Evolutionary conservation across 495 filamentous ascomycete genomes (phyloP).

Genomic region (Aspergillus homomorphus): DNA sequence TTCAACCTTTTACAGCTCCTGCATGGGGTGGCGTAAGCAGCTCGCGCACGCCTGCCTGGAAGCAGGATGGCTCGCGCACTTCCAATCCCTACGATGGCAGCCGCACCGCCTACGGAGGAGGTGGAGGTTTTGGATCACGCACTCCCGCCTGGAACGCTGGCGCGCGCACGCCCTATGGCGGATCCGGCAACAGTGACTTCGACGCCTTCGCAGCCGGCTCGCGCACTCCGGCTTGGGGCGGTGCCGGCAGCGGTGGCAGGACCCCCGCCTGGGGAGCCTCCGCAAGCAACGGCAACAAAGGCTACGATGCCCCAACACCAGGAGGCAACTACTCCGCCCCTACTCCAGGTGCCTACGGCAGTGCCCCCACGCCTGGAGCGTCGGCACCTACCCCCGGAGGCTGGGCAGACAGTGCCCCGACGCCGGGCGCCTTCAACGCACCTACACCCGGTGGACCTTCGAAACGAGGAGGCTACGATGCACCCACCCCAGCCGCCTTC

Average conservation of each 20-base stretch:
- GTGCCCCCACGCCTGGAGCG: slow-evolving; percentile 69
- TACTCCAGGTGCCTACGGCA: slow-evolving; percentile 45
- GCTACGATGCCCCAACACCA: slow-evolving; percentile 76
- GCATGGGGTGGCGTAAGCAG: slow-evolving; percentile 56
- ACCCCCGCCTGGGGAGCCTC: slow-evolving; percentile 49
- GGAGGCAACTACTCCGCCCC: slow-evolving; percentile 58
- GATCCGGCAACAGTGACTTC: slow-evolving; percentile 55
- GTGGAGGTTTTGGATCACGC: slow-evolving; percentile 36
- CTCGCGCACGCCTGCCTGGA: slow-evolving; percentile 75
- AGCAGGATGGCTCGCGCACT: slow-evolving; percentile 66
- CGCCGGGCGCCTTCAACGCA: slow-evolving; percentile 61
- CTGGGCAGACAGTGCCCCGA: slow-evolving; percentile 61
- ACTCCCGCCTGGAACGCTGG: slow-evolving; percentile 59
- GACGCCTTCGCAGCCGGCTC: slow-evolving; percentile 70
- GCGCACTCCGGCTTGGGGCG: slow-evolving; percentile 70
- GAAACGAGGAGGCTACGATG: slow-evolving; percentile 47
- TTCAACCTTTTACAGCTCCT: slow-evolving; percentile 49
- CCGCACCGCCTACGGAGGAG: slow-evolving; percentile 60
- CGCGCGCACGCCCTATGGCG: slow-evolving; percentile 69
- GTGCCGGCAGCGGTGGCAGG: slow-evolving; percentile 46
- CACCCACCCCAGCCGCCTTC: slow-evolving; percentile 58
- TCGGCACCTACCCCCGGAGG: slow-evolving; percentile 78
- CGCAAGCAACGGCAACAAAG: slow-evolving; percentile 37
- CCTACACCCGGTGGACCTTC: slow-evolving; percentile 51
- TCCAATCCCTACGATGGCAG: slow-evolving; percentile 77